phyloP scores from a whole-genome alignment of 202 grass and related monocot species.

The Zizania palustris region DNA sequence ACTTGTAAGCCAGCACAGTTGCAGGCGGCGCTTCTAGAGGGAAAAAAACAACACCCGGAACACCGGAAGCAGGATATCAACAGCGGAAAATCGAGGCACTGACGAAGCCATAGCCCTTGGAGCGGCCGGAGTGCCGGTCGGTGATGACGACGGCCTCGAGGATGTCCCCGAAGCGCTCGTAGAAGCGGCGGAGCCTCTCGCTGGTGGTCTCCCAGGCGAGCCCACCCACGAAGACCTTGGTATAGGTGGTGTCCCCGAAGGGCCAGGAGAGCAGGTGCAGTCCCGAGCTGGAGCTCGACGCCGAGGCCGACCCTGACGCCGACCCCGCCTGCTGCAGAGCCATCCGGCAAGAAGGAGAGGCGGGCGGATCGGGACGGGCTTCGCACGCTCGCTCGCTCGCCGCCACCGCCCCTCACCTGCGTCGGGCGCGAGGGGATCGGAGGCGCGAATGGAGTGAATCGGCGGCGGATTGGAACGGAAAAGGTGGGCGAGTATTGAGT shows the following conservation, averaged over 20 bases:
- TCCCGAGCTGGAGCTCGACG: constrained; percentile 93
- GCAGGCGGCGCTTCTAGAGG: not conserved
- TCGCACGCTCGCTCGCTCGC: not conserved
- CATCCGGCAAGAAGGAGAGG: constrained; percentile 34
- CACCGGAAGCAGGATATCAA: constrained; percentile 13
- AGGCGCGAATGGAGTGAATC: constrained; percentile 33
- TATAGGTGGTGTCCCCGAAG: constrained; percentile 89
- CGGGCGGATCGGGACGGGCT: not conserved
- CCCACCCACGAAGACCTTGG: constrained; percentile 91
- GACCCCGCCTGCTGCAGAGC: constrained; percentile 63
- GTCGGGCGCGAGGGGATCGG: constrained; percentile 25
- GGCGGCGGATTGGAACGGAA: constrained; percentile 4
- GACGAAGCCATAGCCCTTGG: constrained; percentile 94
- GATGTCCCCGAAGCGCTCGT: constrained; percentile 81
- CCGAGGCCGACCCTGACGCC: constrained; percentile 77
- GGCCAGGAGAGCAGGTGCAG: constrained; percentile 66
- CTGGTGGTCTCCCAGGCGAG: constrained; percentile 98
- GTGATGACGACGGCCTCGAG: constrained; percentile 91
- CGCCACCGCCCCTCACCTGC: constrained; percentile 26
- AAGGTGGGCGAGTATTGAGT: not conserved
- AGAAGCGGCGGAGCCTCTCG: constrained; percentile 68
- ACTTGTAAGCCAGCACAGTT: constrained; percentile 21
- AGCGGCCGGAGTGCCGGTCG: constrained; percentile 85
- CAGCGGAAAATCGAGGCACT: constrained; percentile 38
- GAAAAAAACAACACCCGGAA: not conserved